A percentile compares a stretch with the other conserved stretches of the same genome.
Evolutionary conservation across 305 asterid genomes (phyloP).

Genomic region (Petunia hybrid): DNA sequence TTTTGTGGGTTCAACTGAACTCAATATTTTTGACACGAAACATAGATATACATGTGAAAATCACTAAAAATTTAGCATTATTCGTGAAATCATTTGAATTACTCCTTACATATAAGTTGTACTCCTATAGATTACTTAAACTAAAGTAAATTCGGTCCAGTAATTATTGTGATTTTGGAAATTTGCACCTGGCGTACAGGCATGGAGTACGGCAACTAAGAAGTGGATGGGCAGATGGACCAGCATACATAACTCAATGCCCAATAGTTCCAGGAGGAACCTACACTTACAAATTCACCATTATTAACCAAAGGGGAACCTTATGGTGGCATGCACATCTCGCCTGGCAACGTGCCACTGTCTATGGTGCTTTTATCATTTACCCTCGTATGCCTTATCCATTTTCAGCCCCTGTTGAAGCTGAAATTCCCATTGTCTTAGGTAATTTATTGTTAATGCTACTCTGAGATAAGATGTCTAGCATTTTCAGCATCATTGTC

Average conservation of each 20-base stretch:
- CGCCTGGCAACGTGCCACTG: constrained; percentile 84
- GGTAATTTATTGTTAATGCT: constrained; percentile 42
- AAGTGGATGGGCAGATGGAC: constrained; percentile 91
- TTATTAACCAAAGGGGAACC: constrained; percentile 65
- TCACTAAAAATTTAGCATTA: not conserved
- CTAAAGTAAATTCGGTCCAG: not conserved
- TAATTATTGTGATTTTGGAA: not conserved
- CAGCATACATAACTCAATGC: constrained; percentile 79
- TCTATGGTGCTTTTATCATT: constrained; percentile 80
- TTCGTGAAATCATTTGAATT: too few relatives aligned
- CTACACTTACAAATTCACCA: constrained; percentile 66
- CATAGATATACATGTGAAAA: too few relatives aligned
- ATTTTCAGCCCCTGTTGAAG: constrained; percentile 44
- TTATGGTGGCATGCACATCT: constrained; percentile 89
- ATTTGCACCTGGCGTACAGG: constrained; percentile 43
- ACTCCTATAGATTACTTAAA: not conserved
- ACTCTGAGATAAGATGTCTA: not conserved
- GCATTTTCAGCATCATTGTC: not conserved
- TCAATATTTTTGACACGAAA: too few relatives aligned
- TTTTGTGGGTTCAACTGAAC: too few relatives aligned
- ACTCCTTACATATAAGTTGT: not conserved
- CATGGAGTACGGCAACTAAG: constrained; percentile 73
- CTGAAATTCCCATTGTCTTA: constrained; percentile 57
- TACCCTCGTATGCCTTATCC: constrained; percentile 67
- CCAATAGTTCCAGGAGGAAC: constrained; percentile 61